These are phyloP conservation scores for Balansia obtecta DNA, from an alignment of 2,329 filamentous ascomycete species.

Conservation along the genomic window DNA sequence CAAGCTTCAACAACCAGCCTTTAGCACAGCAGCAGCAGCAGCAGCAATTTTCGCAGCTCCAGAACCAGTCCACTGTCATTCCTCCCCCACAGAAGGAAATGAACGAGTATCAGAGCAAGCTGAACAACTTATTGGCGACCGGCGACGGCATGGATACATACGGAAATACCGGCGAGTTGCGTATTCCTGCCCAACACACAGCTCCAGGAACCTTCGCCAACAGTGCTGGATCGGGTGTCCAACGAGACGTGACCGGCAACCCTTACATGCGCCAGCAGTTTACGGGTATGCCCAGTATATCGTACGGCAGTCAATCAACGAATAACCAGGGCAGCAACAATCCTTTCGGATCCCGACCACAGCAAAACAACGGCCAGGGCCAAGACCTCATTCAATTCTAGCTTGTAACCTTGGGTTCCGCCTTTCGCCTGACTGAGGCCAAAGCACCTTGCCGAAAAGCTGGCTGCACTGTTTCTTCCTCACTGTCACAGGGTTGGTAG, in stretches of 20 bases:
- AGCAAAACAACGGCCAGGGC: conserved; percentile 36
- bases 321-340: conserved; percentile 41
- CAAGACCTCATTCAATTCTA: conserved; percentile 55
- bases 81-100: conserved; percentile 37
- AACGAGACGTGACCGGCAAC: conserved; percentile 67
- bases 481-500: neutral
- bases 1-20: conserved; percentile 38
- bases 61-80: conserved; percentile 19
- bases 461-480: neutral
- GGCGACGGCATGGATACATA: conserved; percentile 96
- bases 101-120: conserved; percentile 55
- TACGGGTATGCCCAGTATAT: conserved; percentile 58
- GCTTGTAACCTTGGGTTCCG: conserved; percentile 6
- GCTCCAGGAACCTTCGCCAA: conserved; percentile 95
- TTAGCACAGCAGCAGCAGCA: conserved; percentile 33
- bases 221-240: conserved; percentile 73
- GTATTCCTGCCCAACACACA: conserved; percentile 92
- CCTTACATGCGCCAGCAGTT: conserved; percentile 80
- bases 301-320: conserved; percentile 40
- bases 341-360: conserved; percentile 41
- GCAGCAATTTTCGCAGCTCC: conserved; percentile 31
- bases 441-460: neutral
- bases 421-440: neutral
- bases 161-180: conserved; percentile 90
- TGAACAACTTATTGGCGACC: conserved; percentile 74